These are phyloP conservation scores for Phytopythium oedochilum DNA, from an alignment of 352 stramenopile genomes.

Conservation along the genomic window DNA sequence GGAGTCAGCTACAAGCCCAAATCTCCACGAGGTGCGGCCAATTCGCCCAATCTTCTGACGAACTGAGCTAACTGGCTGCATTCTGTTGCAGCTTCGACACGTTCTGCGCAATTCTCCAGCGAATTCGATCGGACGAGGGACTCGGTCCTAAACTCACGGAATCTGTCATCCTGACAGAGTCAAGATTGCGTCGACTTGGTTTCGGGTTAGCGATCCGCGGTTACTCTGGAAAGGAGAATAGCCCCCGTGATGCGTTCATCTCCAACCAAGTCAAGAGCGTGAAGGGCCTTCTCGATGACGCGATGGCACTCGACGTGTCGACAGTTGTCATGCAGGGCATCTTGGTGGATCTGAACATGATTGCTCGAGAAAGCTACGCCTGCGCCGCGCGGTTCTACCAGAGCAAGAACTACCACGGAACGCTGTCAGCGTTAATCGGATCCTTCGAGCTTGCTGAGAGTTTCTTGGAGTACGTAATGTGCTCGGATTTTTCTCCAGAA, in stretches of 20 bases:
- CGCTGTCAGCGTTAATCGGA: constrained; percentile 32
- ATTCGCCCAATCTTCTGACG: too few relatives aligned
- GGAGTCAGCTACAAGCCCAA: constrained; percentile 24
- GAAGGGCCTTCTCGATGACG: constrained; percentile 32
- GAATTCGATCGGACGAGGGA: constrained; percentile 11
- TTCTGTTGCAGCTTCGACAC: constrained; percentile 20
- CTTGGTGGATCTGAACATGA: constrained; percentile 47
- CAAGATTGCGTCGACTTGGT: constrained; percentile 36
- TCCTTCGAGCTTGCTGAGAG: constrained; percentile 46
- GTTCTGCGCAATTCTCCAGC: constrained; percentile 17
- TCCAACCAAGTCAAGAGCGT: constrained; percentile 21
- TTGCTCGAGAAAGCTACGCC: constrained; percentile 59
- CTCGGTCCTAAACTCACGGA: constrained; percentile 18
- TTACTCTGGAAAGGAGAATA: constrained; percentile 2
- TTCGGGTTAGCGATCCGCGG: constrained; percentile 22
- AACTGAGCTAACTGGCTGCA: neutral
- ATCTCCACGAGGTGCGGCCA: constrained; percentile 37
- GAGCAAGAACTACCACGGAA: constrained; percentile 26
- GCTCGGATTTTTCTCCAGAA: constrained; percentile 19
- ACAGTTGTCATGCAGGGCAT: constrained; percentile 28
- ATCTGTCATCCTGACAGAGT: constrained; percentile 32
- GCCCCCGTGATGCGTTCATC: constrained; percentile 8
- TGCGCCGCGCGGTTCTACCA: constrained; percentile 53
- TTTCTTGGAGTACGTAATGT: constrained; percentile 68
- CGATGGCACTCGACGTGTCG: constrained; percentile 13